Evolutionary conservation across 2,329 filamentous ascomycete genomes (phyloP).

Genomic region (Cladosporium sphaerospermum): DNA sequence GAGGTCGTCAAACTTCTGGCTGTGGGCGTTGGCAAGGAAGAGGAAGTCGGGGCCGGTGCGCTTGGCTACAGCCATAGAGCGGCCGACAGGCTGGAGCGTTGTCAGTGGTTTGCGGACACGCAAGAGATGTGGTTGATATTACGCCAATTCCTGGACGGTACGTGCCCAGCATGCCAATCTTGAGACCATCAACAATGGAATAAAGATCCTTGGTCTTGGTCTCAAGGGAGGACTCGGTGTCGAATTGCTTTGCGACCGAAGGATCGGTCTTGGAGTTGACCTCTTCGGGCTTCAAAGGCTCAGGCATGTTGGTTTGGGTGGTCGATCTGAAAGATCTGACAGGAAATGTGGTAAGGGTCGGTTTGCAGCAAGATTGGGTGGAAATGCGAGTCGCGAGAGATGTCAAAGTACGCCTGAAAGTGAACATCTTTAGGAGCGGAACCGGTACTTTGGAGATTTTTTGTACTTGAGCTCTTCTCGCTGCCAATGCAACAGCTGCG

Average conservation of each 20-base stretch:
- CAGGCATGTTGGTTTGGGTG: slow-evolving; percentile 35
- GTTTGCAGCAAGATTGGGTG: slow-evolving; percentile 1
- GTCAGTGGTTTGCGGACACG: slow-evolving; percentile 1
- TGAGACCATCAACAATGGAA: slow-evolving; percentile 40
- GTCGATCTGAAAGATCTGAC: slow-evolving; percentile 3
- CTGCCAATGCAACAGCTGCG: slow-evolving; percentile 1
- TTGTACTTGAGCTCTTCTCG: not conserved
- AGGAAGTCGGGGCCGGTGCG: slow-evolving; percentile 48
- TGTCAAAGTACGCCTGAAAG: slow-evolving; percentile 6
- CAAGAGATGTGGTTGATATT: slow-evolving; percentile 2
- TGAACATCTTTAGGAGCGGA: slow-evolving; percentile 1
- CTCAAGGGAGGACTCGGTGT: slow-evolving; percentile 37
- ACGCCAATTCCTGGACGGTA: slow-evolving; percentile 37
- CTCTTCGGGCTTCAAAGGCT: slow-evolving; percentile 34
- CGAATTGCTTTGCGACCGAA: slow-evolving; percentile 45
- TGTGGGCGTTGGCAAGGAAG: slow-evolving; percentile 45
- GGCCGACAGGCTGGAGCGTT: slow-evolving; percentile 32
- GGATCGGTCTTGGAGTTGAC: slow-evolving; percentile 41
- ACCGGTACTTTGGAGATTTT: not conserved
- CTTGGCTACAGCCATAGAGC: slow-evolving; percentile 50
- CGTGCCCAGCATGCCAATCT: slow-evolving; percentile 39
- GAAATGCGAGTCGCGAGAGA: slow-evolving; percentile 7
- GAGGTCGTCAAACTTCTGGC: slow-evolving; percentile 43
- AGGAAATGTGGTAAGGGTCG: slow-evolving; percentile 13
- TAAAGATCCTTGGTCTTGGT: slow-evolving; percentile 45